phyloP scores from a whole-genome alignment of 345 rosid genomes.

The Jatropha curcas region DNA sequence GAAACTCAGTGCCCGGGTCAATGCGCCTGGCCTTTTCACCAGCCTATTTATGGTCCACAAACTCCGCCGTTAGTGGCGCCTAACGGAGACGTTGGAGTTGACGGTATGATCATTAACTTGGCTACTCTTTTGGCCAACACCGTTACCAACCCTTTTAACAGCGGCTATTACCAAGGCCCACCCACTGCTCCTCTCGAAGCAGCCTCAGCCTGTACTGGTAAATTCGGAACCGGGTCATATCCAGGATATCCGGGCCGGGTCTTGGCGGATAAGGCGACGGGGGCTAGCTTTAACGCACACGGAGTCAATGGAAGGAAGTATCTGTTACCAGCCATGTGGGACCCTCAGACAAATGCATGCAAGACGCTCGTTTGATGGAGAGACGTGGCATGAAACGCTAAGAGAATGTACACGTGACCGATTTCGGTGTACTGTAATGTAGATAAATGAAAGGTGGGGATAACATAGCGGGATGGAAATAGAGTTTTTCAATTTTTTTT shows the following conservation, averaged over 20 bases:
- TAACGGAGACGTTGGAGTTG: constrained; percentile 87
- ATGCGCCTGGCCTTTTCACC: constrained; percentile 99
- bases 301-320: constrained; percentile 72
- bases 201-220: constrained; percentile 72
- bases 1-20: constrained; percentile 82
- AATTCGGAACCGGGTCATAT: constrained; percentile 80
- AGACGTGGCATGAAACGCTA: background rate
- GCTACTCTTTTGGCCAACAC: constrained; percentile 78
- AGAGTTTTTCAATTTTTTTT: background rate
- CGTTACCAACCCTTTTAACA: constrained; percentile 72
- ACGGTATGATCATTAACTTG: constrained; percentile 85
- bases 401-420: background rate
- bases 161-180: constrained; percentile 75
- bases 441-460: background rate
- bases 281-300: constrained; percentile 77
- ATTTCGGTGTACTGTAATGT: background rate
- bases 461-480: background rate
- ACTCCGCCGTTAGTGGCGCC: constrained; percentile 80
- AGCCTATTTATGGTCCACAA: constrained; percentile 87
- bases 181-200: constrained; percentile 73
- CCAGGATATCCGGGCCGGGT: constrained; percentile 78
- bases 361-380: constrained; percentile 20
- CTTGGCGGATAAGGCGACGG: constrained; percentile 59
- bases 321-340: constrained; percentile 90
- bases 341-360: constrained; percentile 65